Percentiles rank a stretch among this genome's conserved stretches.
Evolutionary conservation across 2,329 filamentous ascomycete species (phyloP).

Genomic region (Venturia effusa): DNA sequence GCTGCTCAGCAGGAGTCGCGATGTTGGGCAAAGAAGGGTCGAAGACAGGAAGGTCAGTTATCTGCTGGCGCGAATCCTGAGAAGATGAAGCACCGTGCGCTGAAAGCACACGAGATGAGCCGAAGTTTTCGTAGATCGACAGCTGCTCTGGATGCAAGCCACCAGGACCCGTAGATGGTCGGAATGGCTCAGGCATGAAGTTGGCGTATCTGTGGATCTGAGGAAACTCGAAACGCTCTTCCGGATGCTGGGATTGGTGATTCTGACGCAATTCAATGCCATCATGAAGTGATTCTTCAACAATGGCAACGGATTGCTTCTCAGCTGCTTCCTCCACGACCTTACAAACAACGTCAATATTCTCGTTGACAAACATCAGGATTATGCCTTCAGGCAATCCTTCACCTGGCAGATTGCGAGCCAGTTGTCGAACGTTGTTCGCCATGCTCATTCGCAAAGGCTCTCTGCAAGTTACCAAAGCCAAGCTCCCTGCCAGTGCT

Average conservation of each 20-base stretch:
- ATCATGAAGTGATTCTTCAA: conserved; percentile 81
- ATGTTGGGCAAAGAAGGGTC: conserved; percentile 45
- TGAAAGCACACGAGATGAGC: conserved; percentile 42
- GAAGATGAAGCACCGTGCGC: conserved; percentile 26
- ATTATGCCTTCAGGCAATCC: conserved; percentile 89
- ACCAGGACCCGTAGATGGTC: conserved; percentile 40
- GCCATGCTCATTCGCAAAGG: conserved; percentile 92
- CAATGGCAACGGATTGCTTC: conserved; percentile 83
- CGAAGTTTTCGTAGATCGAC: conserved; percentile 92
- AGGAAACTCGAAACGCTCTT: conserved; percentile 74
- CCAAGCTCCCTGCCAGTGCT: conserved; percentile 83
- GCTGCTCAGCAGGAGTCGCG: conserved; percentile 51
- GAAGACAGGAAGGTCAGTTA: conserved; percentile 52
- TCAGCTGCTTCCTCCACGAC: conserved; percentile 95
- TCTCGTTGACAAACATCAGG: conserved; percentile 97
- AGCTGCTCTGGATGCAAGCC: conserved; percentile 87
- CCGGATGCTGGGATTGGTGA: conserved; percentile 63
- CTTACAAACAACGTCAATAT: conserved; percentile 82
- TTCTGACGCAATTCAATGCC: conserved; percentile 69
- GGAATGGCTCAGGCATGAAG: conserved; percentile 88
- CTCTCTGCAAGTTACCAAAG: conserved; percentile 96
- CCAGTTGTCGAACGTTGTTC: conserved; percentile 88
- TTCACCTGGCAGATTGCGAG: conserved; percentile 49
- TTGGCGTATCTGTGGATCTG: conserved; percentile 82
- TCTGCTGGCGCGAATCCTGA: conserved; percentile 47